Conservation (phyloP, 2,329 filamentous ascomycete species). For the Verticillium dahliae region DNA sequence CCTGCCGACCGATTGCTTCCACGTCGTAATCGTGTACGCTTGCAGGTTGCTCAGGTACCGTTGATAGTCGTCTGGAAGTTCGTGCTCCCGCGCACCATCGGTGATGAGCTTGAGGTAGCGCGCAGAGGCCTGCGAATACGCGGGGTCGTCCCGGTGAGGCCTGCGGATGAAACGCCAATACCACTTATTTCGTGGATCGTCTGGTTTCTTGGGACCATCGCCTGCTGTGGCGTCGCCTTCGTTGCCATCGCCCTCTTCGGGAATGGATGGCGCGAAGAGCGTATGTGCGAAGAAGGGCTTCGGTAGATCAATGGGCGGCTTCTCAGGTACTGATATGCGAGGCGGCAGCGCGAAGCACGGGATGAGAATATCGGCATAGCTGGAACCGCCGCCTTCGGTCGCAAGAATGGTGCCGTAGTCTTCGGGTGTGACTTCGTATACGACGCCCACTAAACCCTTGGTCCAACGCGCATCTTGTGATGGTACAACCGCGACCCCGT, state of each 20-base stretch:
- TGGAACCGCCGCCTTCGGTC: constrained; percentile 79
- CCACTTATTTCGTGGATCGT: constrained; percentile 29
- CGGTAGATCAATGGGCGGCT: constrained; percentile 47
- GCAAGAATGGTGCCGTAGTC: constrained; percentile 85
- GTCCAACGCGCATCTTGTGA: constrained; percentile 48
- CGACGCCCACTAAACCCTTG: constrained; percentile 82
- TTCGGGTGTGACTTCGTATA: constrained; percentile 81
- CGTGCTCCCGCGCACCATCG: constrained; percentile 72
- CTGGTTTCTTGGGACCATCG: constrained; percentile 16
- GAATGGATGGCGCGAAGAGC: constrained; percentile 61
- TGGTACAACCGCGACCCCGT: neutral
- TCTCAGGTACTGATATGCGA: constrained; percentile 53
- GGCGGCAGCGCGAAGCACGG: constrained; percentile 66
- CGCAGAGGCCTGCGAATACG: constrained; percentile 74
- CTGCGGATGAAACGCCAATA: constrained; percentile 37
- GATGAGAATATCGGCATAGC: constrained; percentile 80
- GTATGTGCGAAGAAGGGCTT: constrained; percentile 77
- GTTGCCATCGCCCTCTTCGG: constrained; percentile 21
- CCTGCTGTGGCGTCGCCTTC: neutral
- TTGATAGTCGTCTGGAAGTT: constrained; percentile 73
- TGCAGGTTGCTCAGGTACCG: constrained; percentile 63
- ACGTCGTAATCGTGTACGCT: constrained; percentile 63
- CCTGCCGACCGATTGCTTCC: constrained; percentile 59
- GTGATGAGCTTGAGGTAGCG: constrained; percentile 78
- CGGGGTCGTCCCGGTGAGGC: constrained; percentile 53